These are phyloP conservation scores for grape (Vitis vinifera) DNA, from an alignment of 164 flowering plant species.

Conservation along the genomic window ASM3070453v1 NC_081808.1:21677001-21677500, in stretches of 20 bases:
- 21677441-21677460: not conserved
- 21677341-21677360: not conserved
- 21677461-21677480: not conserved
- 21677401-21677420: not conserved
- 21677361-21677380: too few species aligned
- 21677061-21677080: conserved; percentile 68
- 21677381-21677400: too few species aligned
- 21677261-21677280: conserved; percentile 96
- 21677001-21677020: too few species aligned
- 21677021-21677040: too few species aligned
- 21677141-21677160: conserved; percentile 73
- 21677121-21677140: conserved; percentile 86
- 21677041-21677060: too few species aligned
- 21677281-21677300: conserved; percentile 98
- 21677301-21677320: conserved; percentile 41
- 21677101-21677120: conserved; percentile 78
- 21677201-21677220: conserved; percentile 97
- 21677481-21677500: too few species aligned
- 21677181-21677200: conserved; percentile 94
- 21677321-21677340: not conserved
- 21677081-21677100: conserved; percentile 92
- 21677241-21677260: conserved; percentile 97
- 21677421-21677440: not conserved
- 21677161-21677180: conserved; percentile 89
- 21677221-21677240: conserved; percentile 88